A percentile compares a stretch with the other conserved stretches of the same genome.
phyloP scores from a whole-genome alignment of 371 early-diverging fungal genomes.

The Dichotomocladium elegans region DNA sequence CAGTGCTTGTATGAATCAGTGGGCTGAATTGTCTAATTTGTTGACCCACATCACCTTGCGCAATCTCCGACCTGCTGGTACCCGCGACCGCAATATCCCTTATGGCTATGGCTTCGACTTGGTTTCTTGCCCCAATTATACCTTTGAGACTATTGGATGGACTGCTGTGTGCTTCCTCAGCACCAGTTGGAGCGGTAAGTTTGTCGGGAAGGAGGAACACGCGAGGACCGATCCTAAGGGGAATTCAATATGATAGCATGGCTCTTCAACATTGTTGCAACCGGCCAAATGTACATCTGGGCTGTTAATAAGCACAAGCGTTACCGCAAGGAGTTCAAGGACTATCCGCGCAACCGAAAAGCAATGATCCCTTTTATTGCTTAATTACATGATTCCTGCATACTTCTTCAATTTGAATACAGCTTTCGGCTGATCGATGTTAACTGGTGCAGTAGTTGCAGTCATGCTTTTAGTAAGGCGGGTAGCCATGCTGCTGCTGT shows the following conservation, averaged over 20 bases:
- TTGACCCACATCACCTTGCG: constrained; percentile 84
- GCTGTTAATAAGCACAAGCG: constrained; percentile 93
- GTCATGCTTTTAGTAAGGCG: too few species aligned
- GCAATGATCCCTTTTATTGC: constrained; percentile 87
- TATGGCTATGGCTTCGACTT: constrained; percentile 90
- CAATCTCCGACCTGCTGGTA: constrained; percentile 90
- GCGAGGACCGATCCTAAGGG: neutral
- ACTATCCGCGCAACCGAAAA: constrained; percentile 88
- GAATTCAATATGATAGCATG: constrained; percentile 39
- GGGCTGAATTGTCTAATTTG: constrained; percentile 85
- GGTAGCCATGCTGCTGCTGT: constrained; percentile 13
- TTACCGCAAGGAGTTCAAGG: constrained; percentile 88
- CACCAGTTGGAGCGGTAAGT: constrained; percentile 68
- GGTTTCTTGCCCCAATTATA: constrained; percentile 93
- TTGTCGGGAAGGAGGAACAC: neutral
- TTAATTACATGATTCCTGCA: constrained; percentile 25
- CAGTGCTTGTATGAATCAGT: constrained; percentile 21
- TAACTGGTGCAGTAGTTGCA: too few species aligned
- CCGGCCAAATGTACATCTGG: constrained; percentile 94
- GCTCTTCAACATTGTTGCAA: constrained; percentile 78
- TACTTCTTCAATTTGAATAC: neutral
- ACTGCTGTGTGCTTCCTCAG: constrained; percentile 70
- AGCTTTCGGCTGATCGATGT: neutral
- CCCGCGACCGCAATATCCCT: constrained; percentile 85
- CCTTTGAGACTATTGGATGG: constrained; percentile 91